Evolutionary conservation across 345 rosid species (phyloP).

Genomic region (Eucalyptus victrix): DNA sequence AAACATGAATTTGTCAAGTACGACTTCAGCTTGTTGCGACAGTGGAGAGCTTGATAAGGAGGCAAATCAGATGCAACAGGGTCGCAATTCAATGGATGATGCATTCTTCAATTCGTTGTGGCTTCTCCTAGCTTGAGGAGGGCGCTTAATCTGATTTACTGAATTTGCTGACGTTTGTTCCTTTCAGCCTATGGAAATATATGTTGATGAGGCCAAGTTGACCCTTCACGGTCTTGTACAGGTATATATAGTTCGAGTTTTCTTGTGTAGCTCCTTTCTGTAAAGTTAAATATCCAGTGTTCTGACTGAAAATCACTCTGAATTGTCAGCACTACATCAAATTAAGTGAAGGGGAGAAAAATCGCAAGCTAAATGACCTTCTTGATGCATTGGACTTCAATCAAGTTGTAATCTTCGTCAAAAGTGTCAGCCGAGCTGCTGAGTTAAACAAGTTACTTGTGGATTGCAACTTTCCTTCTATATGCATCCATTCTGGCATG

Average conservation of each 20-base stretch:
- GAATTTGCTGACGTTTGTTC: slow-evolving; percentile 42
- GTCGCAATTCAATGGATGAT: slow-evolving; percentile 34
- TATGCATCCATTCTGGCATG: slow-evolving; percentile 99
- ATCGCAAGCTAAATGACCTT: slow-evolving; percentile 92
- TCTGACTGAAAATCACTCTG: neutral
- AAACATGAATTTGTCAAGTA: neutral
- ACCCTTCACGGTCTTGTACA: slow-evolving; percentile 99
- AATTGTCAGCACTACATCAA: slow-evolving; percentile 91
- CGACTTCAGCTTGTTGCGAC: slow-evolving; percentile 8
- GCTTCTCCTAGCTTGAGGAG: slow-evolving; percentile 55
- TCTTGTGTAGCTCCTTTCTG: neutral
- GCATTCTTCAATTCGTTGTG: slow-evolving; percentile 50
- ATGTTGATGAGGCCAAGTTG: slow-evolving; percentile 97
- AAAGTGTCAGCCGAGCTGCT: slow-evolving; percentile 91
- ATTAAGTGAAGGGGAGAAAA: slow-evolving; percentile 88
- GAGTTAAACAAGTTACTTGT: slow-evolving; percentile 91
- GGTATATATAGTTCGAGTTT: slow-evolving; percentile 12
- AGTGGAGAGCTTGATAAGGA: slow-evolving; percentile 15
- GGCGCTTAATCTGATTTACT: slow-evolving; percentile 64
- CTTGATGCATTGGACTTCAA: slow-evolving; percentile 98
- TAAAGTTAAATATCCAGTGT: neutral
- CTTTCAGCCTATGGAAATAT: slow-evolving; percentile 99
- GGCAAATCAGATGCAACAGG: slow-evolving; percentile 34
- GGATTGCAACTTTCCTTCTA: slow-evolving; percentile 96
- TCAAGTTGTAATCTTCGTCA: slow-evolving; percentile 95